Base-by-base conservation (phyloP, 2,329 filamentous ascomycete species). In the Akanthomyces muscarius region DNA sequence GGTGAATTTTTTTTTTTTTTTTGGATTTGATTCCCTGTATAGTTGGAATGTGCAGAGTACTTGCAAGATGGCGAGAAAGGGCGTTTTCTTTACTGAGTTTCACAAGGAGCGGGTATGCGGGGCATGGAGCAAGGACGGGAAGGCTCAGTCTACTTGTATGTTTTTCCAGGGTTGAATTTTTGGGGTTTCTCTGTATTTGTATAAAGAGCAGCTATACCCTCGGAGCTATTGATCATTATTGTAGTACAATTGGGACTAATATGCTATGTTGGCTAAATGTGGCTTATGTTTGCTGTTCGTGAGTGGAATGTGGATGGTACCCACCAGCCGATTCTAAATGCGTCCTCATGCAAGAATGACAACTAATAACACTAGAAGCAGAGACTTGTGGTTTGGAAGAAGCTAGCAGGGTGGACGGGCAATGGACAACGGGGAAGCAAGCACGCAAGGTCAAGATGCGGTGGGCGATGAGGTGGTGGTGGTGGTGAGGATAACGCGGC, bases 151-250 rank as follows among this genome's bases (percentile, higher is more conserved):
- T 60, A 44, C 33, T 60, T 44, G 54, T 45, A 28, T 44, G 45
- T 11, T 13, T 60, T 45, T 33, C 8, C n/a, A 36, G 7, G 21
- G 54, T 55, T 50, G 11, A 8, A 18, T 6, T 38, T 16, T 8
- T 48, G 10, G 38, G 28, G 13, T 28, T 62, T 8, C 48, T 30
- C 42, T 58, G 54, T 59, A 63, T 59, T 54, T 52, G 54, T 63
- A 63, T 47, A 8, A 48, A 42, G 42, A 53, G 54, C 48, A 63
- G 55, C 38, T 55, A 63, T 63, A 63, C 55, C 54, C 61, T 33
- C 30, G 21, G 53, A 48, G 54, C 50, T 50, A 48, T 42, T 44
- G 41, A 52, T 18, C 23, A 45, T 47, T 42, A 33, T 38, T 57
- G 25, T 25, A 47, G 47, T 28, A 58, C 23, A 57, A 44, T 18